Evolutionary conservation across 140 eudicot genomes (phyloP).

Genomic region (Erigeron philadelphicus): DNA sequence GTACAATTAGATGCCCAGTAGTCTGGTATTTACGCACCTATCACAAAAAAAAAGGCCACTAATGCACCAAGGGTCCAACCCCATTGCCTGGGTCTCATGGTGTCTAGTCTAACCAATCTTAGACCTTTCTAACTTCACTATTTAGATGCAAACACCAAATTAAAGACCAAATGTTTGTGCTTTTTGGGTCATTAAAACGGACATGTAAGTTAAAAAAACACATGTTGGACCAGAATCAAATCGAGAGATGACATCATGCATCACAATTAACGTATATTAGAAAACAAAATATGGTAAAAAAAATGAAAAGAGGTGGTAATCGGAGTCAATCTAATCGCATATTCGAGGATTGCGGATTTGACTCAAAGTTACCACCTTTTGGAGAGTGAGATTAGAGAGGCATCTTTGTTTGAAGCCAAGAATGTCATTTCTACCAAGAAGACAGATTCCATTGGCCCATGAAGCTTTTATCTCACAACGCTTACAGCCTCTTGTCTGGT

Average conservation of each 20-base stretch:
- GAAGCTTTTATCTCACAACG: conserved; percentile 27
- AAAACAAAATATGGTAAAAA: neutral
- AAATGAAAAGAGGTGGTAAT: neutral
- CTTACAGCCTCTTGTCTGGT: conserved; percentile 47
- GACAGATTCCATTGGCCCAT: conserved; percentile 43
- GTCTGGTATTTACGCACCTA: conserved; percentile 18
- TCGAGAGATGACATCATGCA: conserved; percentile 20
- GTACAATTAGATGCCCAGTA: conserved; percentile 21
- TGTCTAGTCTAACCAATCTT: conserved; percentile 25
- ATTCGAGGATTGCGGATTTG: conserved; percentile 32
- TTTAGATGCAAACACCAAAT: conserved; percentile 10
- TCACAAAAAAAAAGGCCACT: conserved; percentile 15
- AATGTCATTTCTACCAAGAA: conserved; percentile 28
- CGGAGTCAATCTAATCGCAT: conserved; percentile 28
- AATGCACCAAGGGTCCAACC: conserved; percentile 31
- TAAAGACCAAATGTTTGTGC: neutral
- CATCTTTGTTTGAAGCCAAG: conserved; percentile 38
- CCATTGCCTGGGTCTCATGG: conserved; percentile 20
- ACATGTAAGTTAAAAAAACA: neutral
- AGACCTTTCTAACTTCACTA: neutral
- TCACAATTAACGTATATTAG: neutral
- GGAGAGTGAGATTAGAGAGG: conserved; percentile 31
- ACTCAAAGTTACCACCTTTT: conserved; percentile 22
- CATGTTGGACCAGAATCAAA: conserved; percentile 1
- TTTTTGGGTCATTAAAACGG: neutral